Evolutionary conservation across 2,329 filamentous ascomycete species (phyloP), one percentile per base, ranked within the genome.

Genomic region (Aphanocladium album): DNA sequence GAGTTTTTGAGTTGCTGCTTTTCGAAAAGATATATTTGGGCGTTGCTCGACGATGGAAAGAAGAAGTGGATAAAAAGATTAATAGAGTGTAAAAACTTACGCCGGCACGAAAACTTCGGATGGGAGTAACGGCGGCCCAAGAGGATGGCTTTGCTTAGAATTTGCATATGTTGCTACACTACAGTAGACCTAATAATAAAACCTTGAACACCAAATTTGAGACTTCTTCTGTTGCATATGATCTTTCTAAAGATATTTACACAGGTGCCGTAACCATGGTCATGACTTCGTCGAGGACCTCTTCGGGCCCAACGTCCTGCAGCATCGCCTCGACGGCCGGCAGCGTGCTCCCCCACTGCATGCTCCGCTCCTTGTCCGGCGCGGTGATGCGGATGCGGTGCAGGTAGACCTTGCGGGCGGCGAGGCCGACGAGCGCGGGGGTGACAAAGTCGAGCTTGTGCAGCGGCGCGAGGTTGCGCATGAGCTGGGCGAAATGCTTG

Each of bases 281-380:
- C 58, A 89, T 69, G 3, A 89, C 85, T 67, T 88, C 84, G 62
- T 89, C 85, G 43, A 89, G 79, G 3, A 89, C 81, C 46, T 85
- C 82, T 65, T 88, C 85, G 0, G 84, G 79, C 0, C 81, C 80
- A 11, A 88, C 71, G 6, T 77, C 83, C 35, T 88, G 84, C 2
- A 97, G 74, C 53, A 92, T 66, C 17, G 82, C 79, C 64, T 83
- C 80, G 1, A 97, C 84, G 4, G 89, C 89, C 33, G 82, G 80
- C 0, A 89, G 66, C 57, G 89, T 86, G 72, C 93, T 97, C 0
- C 95, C 95, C 86, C 96, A 99, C 72, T 96, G 91, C 78, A 96
- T 83, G 71, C 92, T 97, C 52, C 92, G 82, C 76, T 98, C 95
- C 61, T 86, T 84, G 63, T 85, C 82, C 1, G 90, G 82, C 1